Percentiles rank a stretch among this genome's conserved stretches.
Conservation (phyloP, 768 basidiomycete genomes). For the Daedaleopsis nitida region DNA sequence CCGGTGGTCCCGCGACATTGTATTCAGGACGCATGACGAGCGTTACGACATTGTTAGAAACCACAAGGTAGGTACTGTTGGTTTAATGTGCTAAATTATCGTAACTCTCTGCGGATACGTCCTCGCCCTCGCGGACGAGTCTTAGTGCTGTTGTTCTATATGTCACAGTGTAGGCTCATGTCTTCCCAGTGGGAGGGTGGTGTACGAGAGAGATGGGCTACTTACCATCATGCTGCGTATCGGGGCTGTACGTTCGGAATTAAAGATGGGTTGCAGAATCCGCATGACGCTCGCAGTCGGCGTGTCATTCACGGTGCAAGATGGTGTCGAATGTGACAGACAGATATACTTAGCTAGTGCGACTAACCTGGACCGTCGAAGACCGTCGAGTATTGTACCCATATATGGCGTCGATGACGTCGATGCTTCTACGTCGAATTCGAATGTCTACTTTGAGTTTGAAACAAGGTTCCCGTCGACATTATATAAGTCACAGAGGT, state of each 20-base stretch:
- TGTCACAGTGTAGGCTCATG: background rate
- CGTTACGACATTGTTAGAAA: background rate
- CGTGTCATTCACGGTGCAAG: no score
- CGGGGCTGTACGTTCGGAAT: background rate
- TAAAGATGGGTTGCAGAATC: no score
- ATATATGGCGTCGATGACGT: background rate
- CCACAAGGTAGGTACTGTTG: slow-evolving; percentile 13
- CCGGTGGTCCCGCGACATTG: background rate
- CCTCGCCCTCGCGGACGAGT: background rate
- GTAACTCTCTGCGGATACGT: slow-evolving; percentile 15
- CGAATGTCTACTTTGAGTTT: no score
- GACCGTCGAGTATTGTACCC: no score
- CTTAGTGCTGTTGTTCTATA: background rate
- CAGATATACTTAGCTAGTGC: no score
- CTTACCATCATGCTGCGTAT: background rate
- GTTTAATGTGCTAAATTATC: slow-evolving; percentile 12
- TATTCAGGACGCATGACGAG: background rate
- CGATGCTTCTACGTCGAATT: background rate
- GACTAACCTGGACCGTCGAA: no score
- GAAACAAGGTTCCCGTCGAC: no score
- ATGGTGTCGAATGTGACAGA: no score
- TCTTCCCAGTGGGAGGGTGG: no score
- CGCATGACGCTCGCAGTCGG: no score
- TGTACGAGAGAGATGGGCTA: no score
- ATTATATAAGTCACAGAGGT: no score